Base-by-base conservation (phyloP, 352 stramenopile species). In the Phytophthora boehmeriae region DNA sequence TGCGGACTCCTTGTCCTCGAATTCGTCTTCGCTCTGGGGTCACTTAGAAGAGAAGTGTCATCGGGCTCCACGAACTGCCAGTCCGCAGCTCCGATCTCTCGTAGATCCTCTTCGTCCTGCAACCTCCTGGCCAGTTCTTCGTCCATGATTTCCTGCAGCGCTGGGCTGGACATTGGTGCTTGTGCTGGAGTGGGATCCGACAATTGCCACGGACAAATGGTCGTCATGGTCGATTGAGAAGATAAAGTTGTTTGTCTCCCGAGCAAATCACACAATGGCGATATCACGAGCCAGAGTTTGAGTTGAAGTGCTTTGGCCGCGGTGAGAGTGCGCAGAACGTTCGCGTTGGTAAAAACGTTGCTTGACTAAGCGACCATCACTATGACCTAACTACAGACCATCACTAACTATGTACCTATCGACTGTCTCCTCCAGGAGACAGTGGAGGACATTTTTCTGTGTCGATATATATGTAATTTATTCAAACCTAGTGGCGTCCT, bases 91-190 rank as follows among this genome's bases (percentile, higher is more conserved):
- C 16, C 13, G 8, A 44, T 44, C 38, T 22, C 13, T 17, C 19
- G 27, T 19, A 62, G 25, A 47, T 54, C 63, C 14, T 76, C 61
- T 22, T 66, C 51, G 38, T 68, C 53, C 41, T 78, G 56, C 35
- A 88, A 54, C 52, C 84, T 66, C 14, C 57, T 53, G 2, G 78
- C 77, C 27, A 90, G 54, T 51, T 86, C 75, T 54, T 86, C 80
- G 61, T 90, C 80, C 69, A 88, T 80, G 58, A 90, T 86, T 48
- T 90, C 73, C 68, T 86, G 80, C 27, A 88, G 64, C 25, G 54
- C 85, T 11, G 44, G 59, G 25, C 42, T 63, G 41, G 52, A 17
- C n/a, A n/a, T n/a, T 22, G 58, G 39, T n/a, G 53, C 34, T 10
- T 49, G 42, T 5, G 27, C 28, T 34, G 59, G 32, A 22, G 45